Evolutionary conservation across 192 early-diverging fungal genomes (phyloP).

Genomic region (Lobosporangium transversale): DNA sequence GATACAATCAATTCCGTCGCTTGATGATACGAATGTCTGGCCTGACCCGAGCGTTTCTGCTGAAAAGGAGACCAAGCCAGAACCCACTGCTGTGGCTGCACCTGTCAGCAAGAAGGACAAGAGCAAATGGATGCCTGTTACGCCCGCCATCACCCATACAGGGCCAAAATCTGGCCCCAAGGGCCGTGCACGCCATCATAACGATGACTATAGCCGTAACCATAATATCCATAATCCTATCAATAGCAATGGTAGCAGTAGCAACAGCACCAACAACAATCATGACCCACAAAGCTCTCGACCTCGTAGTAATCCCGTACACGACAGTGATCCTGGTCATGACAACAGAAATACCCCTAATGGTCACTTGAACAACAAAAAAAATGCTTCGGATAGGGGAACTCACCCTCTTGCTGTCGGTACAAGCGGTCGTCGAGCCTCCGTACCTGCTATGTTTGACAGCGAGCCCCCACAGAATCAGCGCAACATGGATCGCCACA

Average conservation of each 20-base stretch:
- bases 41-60: slow-evolving; percentile 42
- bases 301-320: slow-evolving; percentile 39
- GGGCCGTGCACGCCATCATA: slow-evolving; percentile 12
- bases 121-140: slow-evolving; percentile 62
- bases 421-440: slow-evolving; percentile 30
- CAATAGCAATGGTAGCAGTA: background rate
- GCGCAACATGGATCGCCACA: slow-evolving; percentile 17
- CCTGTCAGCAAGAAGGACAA: slow-evolving; percentile 52
- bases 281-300: slow-evolving; percentile 3
- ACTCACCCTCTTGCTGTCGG: background rate
- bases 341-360: background rate
- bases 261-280: background rate
- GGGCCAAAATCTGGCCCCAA: slow-evolving; percentile 52
- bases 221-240: no score
- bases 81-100: slow-evolving; percentile 13
- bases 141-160: slow-evolving; percentile 62
- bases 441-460: slow-evolving; percentile 40
- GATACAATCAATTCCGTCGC: slow-evolving; percentile 25
- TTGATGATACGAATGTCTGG: slow-evolving; percentile 43
- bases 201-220: background rate
- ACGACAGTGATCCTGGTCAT: background rate
- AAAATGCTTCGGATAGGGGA: background rate
- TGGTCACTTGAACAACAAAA: background rate
- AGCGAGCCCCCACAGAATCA: slow-evolving; percentile 35
- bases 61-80: slow-evolving; percentile 35